Evolutionary conservation across 768 basidiomycete species (phyloP).

Genomic region (Cubamyces sp.): DNA sequence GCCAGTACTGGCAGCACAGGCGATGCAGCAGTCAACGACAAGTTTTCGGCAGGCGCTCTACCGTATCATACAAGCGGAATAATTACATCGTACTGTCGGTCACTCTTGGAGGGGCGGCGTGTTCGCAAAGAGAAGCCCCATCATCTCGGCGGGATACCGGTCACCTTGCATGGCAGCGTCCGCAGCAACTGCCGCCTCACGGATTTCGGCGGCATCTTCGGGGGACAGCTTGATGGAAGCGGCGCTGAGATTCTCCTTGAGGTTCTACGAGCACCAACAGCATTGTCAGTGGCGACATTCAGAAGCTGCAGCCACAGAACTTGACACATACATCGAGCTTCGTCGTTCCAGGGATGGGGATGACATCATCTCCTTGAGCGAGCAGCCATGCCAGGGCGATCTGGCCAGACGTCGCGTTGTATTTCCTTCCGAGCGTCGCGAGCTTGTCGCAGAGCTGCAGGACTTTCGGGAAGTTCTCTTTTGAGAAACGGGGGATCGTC

Average conservation of each 20-base stretch:
- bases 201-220: slow-evolving; percentile 36
- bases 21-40: too few species aligned
- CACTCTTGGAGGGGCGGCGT: slow-evolving; percentile 33
- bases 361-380: slow-evolving; percentile 32
- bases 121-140: slow-evolving; percentile 37
- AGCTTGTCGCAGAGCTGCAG: slow-evolving; percentile 41
- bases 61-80: too few species aligned
- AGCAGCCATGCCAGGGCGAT: slow-evolving; percentile 36
- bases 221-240: slow-evolving; percentile 31
- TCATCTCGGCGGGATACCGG: slow-evolving; percentile 39
- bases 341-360: slow-evolving; percentile 32
- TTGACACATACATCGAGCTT: slow-evolving; percentile 5
- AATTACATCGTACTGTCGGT: neutral
- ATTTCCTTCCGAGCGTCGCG: slow-evolving; percentile 37
- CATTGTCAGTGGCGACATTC: neutral
- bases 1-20: too few species aligned
- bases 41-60: too few species aligned
- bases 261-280: slow-evolving; percentile 37
- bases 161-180: slow-evolving; percentile 34
- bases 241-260: slow-evolving; percentile 41
- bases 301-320: neutral
- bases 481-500: slow-evolving; percentile 31
- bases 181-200: slow-evolving; percentile 34
- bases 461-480: slow-evolving; percentile 50
- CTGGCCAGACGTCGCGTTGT: slow-evolving; percentile 38